These are phyloP conservation scores for Pythium monospermum DNA, from an alignment of 352 stramenopile genomes.

Conservation along the genomic window DNA sequence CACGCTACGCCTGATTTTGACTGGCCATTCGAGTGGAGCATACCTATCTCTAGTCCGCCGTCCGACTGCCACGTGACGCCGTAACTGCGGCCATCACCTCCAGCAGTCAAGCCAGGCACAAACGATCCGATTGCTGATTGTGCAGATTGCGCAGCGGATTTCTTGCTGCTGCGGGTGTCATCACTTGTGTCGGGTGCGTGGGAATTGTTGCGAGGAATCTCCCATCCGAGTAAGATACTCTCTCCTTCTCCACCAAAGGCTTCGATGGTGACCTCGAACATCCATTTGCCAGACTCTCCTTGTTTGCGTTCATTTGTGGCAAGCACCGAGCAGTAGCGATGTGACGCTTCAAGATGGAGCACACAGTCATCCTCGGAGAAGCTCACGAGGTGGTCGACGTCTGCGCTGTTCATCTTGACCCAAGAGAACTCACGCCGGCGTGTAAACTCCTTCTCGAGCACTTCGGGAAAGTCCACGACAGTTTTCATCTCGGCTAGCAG, in stretches of 20 bases:
- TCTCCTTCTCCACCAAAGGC: constrained; percentile 46
- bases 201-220: constrained; percentile 33
- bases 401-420: constrained; percentile 64
- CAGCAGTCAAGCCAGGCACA: constrained; percentile 56
- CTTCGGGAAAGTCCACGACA: constrained; percentile 46
- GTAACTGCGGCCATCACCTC: constrained; percentile 49
- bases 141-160: background rate
- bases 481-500: constrained; percentile 31
- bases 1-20: constrained; percentile 59
- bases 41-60: constrained; percentile 65
- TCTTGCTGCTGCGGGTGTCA: background rate
- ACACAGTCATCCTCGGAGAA: constrained; percentile 75
- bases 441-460: constrained; percentile 56
- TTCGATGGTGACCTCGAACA: constrained; percentile 50
- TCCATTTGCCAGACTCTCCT: constrained; percentile 71
- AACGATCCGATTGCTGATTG: constrained; percentile 6
- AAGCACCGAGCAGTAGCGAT: constrained; percentile 65
- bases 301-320: constrained; percentile 66
- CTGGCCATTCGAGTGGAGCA: constrained; percentile 63
- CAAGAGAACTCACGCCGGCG: constrained; percentile 60
- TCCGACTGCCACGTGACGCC: constrained; percentile 75
- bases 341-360: constrained; percentile 55
- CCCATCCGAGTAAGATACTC: constrained; percentile 74
- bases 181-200: background rate
- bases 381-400: constrained; percentile 52